Evolutionary conservation across 306 rosid species (phyloP).

Genomic region (Cicer pinnatifidum): DNA sequence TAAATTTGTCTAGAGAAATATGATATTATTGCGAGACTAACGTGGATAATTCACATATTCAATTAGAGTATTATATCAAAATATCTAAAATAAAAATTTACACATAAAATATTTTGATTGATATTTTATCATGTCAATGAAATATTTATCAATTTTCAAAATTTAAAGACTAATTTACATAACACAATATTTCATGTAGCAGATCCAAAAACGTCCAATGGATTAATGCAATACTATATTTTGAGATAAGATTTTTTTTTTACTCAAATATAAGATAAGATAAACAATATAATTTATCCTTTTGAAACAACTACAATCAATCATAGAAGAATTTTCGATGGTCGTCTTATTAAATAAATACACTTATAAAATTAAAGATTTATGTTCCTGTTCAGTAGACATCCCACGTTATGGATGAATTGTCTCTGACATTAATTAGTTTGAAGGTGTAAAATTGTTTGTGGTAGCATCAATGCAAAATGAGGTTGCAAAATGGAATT

Average conservation of each 20-base stretch:
- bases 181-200: too few relatives aligned
- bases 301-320: neutral
- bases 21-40: too few relatives aligned
- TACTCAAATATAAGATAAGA: neutral
- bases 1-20: too few relatives aligned
- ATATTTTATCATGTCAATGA: too few relatives aligned
- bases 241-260: neutral
- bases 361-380: neutral
- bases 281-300: neutral
- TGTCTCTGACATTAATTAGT: neutral
- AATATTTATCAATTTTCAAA: too few relatives aligned
- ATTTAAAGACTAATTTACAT: too few relatives aligned
- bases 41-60: too few relatives aligned
- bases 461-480: conserved; percentile 10
- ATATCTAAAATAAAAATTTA: too few relatives aligned
- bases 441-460: conserved; percentile 7
- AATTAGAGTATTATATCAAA: too few relatives aligned
- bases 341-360: neutral
- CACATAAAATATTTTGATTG: too few relatives aligned
- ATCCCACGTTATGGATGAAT: conserved; percentile 29
- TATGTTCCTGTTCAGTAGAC: conserved; percentile 34
- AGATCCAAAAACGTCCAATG: neutral
- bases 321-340: neutral
- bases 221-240: neutral
- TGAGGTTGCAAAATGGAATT: neutral